Evolutionary conservation across 495 filamentous ascomycete species (phyloP).

Genomic region (Entonaema liquescens): DNA sequence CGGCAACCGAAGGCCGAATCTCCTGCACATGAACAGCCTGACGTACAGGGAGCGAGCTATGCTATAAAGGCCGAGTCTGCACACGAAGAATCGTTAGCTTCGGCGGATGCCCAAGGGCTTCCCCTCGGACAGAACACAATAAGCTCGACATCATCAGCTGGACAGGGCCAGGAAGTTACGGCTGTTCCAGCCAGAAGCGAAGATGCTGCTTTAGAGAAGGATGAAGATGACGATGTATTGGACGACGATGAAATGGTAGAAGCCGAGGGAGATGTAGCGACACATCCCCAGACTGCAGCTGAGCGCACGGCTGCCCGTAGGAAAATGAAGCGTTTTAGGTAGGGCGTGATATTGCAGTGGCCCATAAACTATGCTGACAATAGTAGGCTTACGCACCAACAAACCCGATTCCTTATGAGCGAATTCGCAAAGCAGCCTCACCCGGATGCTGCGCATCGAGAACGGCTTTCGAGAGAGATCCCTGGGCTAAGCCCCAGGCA

Average conservation of each 20-base stretch:
- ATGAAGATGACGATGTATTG: conserved; percentile 63
- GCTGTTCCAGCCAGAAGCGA: conserved; percentile 51
- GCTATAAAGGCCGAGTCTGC: conserved; percentile 50
- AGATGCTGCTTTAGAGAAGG: conserved; percentile 56
- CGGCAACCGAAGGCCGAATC: conserved; percentile 53
- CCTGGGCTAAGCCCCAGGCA: conserved; percentile 92
- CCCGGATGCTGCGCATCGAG: conserved; percentile 91
- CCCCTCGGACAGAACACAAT: conserved; percentile 54
- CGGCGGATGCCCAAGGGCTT: conserved; percentile 52
- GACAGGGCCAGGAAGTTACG: conserved; percentile 46
- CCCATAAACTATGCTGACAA: conserved; percentile 18
- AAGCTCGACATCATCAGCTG: conserved; percentile 53
- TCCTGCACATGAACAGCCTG: conserved; percentile 49
- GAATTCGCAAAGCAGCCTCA: conserved; percentile 96
- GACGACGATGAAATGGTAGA: conserved; percentile 61
- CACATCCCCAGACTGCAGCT: conserved; percentile 68
- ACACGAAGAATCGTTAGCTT: conserved; percentile 56
- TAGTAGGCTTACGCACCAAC: conserved; percentile 88
- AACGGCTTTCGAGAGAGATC: conserved; percentile 89
- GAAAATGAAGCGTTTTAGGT: conserved; percentile 97
- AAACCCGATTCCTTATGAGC: conserved; percentile 96
- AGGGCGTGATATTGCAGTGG: conserved; percentile 42
- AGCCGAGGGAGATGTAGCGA: conserved; percentile 55
- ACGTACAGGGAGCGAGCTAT: conserved; percentile 50
- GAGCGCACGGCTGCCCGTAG: conserved; percentile 82